Base-by-base conservation (phyloP, 805 yeast species). In the Wickerhamomyces alni region DNA sequence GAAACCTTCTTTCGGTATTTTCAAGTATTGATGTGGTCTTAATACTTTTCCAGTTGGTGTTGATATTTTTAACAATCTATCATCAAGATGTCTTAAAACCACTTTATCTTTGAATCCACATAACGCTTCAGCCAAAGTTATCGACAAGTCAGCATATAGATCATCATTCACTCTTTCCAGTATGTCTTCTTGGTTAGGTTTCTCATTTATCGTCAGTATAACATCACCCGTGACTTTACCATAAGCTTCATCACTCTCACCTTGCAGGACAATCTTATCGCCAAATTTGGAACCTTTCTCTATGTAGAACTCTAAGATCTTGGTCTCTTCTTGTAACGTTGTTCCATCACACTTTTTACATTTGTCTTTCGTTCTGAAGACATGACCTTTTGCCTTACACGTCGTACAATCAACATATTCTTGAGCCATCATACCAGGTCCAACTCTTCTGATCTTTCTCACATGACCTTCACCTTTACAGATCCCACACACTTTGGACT, bases 141-240 rank as follows among this genome's bases (percentile, higher is more conserved):
- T 74, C 8, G 65, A 66, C 30, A 80, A 61, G 22, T 69, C 65
- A 3, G 86, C 71, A 48, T 75, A 75, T 37, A 93, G 62, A 57
- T 89, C 91, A 45, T 76, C 60, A 8, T 76, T 82, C 31, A 70
- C 67, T 40, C 93, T 69, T 29, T 62, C 63, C 52, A 87, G 81
- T 75, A 3, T 36, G 5, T 35, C 37, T 5, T 38, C 37, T 33
- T 45, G 17, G 31, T 16, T 43, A 15, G 27, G 37, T 41, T 69
- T 66, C 45, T 77, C 75, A 34, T 67, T 66, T 38, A 83, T 76
- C 0, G 70, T 70, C 46, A 93, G 67, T 2, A 82, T 66, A 15
- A 91, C 79, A 62, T 87, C 88, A 3, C 97, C 97, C 0, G 96
- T 72, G 25, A 62, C 59, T 52, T 76, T 75, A 2, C 87, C 91